A percentile compares a stretch with the other conserved stretches of the same genome.
phyloP scores from a whole-genome alignment of 306 rosid genomes.

The Ammopiptanthus mongolicus region DNA sequence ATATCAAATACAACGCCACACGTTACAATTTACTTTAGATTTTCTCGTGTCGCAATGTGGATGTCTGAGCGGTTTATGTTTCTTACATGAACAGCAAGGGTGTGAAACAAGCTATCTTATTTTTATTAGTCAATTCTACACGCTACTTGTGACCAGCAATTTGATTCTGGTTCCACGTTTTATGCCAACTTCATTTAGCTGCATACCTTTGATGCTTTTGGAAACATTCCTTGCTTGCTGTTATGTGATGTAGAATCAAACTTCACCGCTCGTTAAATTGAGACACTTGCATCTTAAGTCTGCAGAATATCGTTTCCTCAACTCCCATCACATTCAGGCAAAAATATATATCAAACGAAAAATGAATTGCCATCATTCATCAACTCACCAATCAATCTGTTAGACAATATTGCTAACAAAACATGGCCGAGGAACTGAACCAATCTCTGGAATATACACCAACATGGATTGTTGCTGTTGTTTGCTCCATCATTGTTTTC shows the following conservation, averaged over 20 bases:
- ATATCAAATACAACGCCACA: neutral
- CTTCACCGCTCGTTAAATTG: neutral
- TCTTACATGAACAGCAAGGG: neutral
- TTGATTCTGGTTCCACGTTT: constrained; percentile 25
- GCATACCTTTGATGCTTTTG: constrained; percentile 29
- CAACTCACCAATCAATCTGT: neutral
- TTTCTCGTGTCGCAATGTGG: neutral
- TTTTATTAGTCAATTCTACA: neutral
- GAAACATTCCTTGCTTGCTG: constrained; percentile 44
- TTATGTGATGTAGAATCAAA: neutral
- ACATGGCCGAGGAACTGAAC: constrained; percentile 48
- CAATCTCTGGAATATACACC: constrained; percentile 74
- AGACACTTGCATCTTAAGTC: neutral
- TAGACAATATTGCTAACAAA: constrained; percentile 1
- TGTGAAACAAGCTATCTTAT: constrained; percentile 4
- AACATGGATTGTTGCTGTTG: constrained; percentile 84
- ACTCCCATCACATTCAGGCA: constrained; percentile 13
- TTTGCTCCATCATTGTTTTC: constrained; percentile 71
- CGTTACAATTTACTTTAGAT: neutral
- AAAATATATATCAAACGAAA: constrained; percentile 10
- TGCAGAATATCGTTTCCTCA: constrained; percentile 17
- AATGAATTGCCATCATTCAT: neutral
- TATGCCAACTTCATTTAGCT: constrained; percentile 19
- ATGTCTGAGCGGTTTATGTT: neutral
- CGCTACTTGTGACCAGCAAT: constrained; percentile 28